phyloP scores from a whole-genome alignment of 495 filamentous ascomycete species.

The Aspergillus coremiiformis region DNA sequence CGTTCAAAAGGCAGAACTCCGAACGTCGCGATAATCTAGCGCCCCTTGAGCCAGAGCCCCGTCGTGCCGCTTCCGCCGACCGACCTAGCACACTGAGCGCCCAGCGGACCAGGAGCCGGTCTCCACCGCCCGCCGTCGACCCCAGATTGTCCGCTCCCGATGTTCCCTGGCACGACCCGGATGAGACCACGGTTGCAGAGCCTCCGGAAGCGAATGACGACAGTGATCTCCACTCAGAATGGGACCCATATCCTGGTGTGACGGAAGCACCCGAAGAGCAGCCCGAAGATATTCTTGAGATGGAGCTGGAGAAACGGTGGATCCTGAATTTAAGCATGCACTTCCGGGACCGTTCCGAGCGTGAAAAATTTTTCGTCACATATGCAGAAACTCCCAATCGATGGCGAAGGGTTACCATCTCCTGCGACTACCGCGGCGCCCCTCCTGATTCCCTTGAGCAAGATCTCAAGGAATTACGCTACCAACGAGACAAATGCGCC shows the following conservation, averaged over 20 bases:
- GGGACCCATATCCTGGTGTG: slow-evolving; percentile 23
- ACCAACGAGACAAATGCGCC: slow-evolving; percentile 89
- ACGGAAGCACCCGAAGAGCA: slow-evolving; percentile 26
- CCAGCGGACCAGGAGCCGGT: slow-evolving; percentile 37
- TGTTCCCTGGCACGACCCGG: slow-evolving; percentile 37
- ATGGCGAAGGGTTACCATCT: slow-evolving; percentile 87
- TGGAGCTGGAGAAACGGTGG: slow-evolving; percentile 84
- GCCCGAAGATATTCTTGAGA: slow-evolving; percentile 53
- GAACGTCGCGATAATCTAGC: slow-evolving; percentile 68
- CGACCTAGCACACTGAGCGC: slow-evolving; percentile 48
- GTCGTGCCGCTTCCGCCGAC: slow-evolving; percentile 69
- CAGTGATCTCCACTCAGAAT: slow-evolving; percentile 18
- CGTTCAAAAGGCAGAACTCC: slow-evolving; percentile 73
- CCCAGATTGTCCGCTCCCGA: slow-evolving; percentile 43
- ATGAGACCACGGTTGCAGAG: slow-evolving; percentile 32
- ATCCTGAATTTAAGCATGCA: slow-evolving; percentile 98
- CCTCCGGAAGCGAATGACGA: slow-evolving; percentile 23
- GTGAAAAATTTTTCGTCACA: slow-evolving; percentile 98
- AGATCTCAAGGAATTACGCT: slow-evolving; percentile 68
- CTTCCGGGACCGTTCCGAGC: slow-evolving; percentile 87
- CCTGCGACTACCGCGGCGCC: slow-evolving; percentile 84
- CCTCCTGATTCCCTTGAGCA: slow-evolving; percentile 75
- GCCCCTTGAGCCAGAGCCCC: slow-evolving; percentile 56
- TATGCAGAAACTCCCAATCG: slow-evolving; percentile 71
- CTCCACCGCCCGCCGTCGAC: slow-evolving; percentile 36